These are phyloP conservation scores for Ensete glaucum DNA, from an alignment of 176 grass and related monocot genomes.

Conservation along the genomic window DNA sequence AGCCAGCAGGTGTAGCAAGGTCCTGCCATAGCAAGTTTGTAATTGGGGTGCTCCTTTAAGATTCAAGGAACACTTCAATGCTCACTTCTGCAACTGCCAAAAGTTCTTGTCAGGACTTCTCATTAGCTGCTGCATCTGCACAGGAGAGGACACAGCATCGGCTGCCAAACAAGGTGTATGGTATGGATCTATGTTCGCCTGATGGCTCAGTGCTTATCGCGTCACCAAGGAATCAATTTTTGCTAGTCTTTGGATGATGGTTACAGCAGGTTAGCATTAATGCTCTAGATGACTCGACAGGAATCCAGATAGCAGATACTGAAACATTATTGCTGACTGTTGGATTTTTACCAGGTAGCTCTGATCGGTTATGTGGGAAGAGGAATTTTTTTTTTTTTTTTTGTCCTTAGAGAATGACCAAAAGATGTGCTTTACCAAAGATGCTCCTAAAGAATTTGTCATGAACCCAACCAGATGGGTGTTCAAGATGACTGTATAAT, in stretches of 20 bases:
- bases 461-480: not conserved
- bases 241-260: not conserved
- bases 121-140: not conserved
- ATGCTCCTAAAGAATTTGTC: not conserved
- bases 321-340: not conserved
- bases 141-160: not conserved
- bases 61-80: not conserved
- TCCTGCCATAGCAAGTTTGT: too few species aligned
- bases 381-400: not conserved
- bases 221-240: not conserved
- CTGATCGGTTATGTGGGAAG: not conserved
- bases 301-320: not conserved
- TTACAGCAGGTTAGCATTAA: not conserved
- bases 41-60: not conserved
- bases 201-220: not conserved
- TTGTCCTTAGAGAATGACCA: not conserved
- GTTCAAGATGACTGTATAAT: not conserved
- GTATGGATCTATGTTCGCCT: not conserved
- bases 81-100: not conserved
- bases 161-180: not conserved
- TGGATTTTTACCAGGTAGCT: not conserved
- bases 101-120: not conserved
- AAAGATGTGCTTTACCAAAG: not conserved
- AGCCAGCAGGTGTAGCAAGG: not conserved
- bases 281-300: not conserved